Conservation (phyloP, 2,329 filamentous ascomycete genomes). For the Phyllachora maydis region DNA sequence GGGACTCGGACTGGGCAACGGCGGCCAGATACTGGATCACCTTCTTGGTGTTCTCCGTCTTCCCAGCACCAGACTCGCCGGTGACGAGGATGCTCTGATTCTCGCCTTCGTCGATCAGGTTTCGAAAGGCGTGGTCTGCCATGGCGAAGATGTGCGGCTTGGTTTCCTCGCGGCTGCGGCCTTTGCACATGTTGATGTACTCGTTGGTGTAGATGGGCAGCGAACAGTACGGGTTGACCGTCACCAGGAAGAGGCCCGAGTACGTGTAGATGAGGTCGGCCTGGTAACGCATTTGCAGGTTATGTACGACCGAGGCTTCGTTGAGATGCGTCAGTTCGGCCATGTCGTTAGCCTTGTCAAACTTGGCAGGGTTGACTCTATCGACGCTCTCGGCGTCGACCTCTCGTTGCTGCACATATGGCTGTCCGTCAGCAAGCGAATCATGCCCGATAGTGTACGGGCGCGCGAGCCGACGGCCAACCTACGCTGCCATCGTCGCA, state of each 20-base stretch:
- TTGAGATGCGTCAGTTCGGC: slow-evolving; percentile 95
- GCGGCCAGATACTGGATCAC: slow-evolving; percentile 97
- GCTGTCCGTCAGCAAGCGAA: slow-evolving; percentile 4
- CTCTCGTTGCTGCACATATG: slow-evolving; percentile 56
- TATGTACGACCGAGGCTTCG: slow-evolving; percentile 94
- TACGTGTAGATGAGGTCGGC: slow-evolving; percentile 96
- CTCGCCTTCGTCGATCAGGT: slow-evolving; percentile 80
- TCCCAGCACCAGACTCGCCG: slow-evolving; percentile 91
- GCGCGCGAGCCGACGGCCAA: too few relatives aligned
- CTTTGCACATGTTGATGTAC: slow-evolving; percentile 96
- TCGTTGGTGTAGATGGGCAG: slow-evolving; percentile 92
- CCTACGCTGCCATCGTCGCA: slow-evolving; percentile 80
- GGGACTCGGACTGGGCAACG: slow-evolving; percentile 68
- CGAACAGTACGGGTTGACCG: slow-evolving; percentile 89
- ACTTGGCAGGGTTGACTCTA: slow-evolving; percentile 98
- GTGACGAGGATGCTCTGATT: slow-evolving; percentile 98
- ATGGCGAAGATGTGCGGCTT: slow-evolving; percentile 96
- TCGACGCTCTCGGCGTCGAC: slow-evolving; percentile 76
- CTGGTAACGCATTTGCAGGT: slow-evolving; percentile 86
- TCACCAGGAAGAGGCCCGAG: slow-evolving; percentile 88
- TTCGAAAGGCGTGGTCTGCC: slow-evolving; percentile 90
- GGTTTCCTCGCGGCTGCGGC: slow-evolving; percentile 75
- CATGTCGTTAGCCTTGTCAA: slow-evolving; percentile 99
- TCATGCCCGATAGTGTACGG: too few relatives aligned
- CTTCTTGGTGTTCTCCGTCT: slow-evolving; percentile 98